phyloP scores from a whole-genome alignment of 495 filamentous ascomycete genomes.

The Acidomyces sp. region DNA sequence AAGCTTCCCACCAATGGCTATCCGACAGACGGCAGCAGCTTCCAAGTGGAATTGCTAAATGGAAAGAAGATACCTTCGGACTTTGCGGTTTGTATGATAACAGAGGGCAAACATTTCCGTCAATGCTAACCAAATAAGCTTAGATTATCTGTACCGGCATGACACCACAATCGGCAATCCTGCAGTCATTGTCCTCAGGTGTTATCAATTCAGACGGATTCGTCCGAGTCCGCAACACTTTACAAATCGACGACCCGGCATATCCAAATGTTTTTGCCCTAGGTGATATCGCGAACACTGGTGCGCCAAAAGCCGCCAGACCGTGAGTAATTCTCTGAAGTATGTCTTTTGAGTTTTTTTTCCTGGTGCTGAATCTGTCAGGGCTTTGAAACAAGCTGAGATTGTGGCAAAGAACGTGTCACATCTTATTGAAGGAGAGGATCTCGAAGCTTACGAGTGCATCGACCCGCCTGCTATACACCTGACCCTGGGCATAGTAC shows the following conservation, averaged over 20 bases:
- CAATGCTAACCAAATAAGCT: too few relatives aligned
- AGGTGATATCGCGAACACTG: slow-evolving; percentile 50
- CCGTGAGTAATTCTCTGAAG: slow-evolving; percentile 26
- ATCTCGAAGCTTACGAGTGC: slow-evolving; percentile 25
- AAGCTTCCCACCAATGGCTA: slow-evolving; percentile 2
- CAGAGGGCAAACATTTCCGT: too few relatives aligned
- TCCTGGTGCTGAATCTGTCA: not conserved
- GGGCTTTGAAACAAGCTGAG: slow-evolving; percentile 33
- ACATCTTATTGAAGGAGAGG: slow-evolving; percentile 30
- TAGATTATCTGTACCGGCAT: slow-evolving; percentile 44
- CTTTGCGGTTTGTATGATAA: slow-evolving; percentile 7
- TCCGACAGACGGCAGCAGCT: slow-evolving; percentile 1
- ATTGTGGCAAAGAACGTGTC: slow-evolving; percentile 43
- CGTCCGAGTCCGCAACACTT: slow-evolving; percentile 41
- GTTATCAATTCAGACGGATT: slow-evolving; percentile 38
- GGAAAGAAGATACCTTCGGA: slow-evolving; percentile 1
- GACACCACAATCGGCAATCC: slow-evolving; percentile 40
- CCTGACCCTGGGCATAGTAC: slow-evolving; percentile 16
- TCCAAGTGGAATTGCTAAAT: slow-evolving; percentile 1
- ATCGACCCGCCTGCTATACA: slow-evolving; percentile 14
- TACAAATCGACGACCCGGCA: slow-evolving; percentile 41
- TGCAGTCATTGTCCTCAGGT: slow-evolving; percentile 32
- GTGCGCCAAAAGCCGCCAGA: slow-evolving; percentile 42
- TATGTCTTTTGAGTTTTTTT: not conserved
- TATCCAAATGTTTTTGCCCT: slow-evolving; percentile 42